Percentiles rank a stretch among this genome's conserved stretches.
Evolutionary conservation across 2,329 filamentous ascomycete species (phyloP).

Genomic region (Lachnellula arida): DNA sequence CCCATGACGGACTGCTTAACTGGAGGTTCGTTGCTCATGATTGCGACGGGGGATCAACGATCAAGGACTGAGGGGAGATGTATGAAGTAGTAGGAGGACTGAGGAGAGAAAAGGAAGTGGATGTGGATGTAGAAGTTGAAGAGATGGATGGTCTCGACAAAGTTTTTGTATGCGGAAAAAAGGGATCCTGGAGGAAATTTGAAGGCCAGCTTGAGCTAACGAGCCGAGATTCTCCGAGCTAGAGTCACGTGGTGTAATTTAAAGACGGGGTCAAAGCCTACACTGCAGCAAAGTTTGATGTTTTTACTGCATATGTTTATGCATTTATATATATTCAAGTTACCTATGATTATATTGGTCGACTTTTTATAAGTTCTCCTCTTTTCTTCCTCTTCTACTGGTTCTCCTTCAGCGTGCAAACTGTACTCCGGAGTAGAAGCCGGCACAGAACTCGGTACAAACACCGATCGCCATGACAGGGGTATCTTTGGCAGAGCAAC

Average conservation of each 20-base stretch:
- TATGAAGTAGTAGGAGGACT: slow-evolving; percentile 24
- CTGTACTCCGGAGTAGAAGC: no score
- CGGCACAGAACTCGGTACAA: no score
- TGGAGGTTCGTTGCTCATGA: slow-evolving; percentile 46
- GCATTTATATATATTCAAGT: no score
- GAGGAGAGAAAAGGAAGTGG: slow-evolving; percentile 18
- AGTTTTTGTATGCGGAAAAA: slow-evolving; percentile 22
- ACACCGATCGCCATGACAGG: neutral
- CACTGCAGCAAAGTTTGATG: no score
- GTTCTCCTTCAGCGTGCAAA: no score
- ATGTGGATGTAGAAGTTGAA: slow-evolving; percentile 15
- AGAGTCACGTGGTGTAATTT: no score
- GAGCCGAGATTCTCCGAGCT: neutral
- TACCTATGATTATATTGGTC: no score
- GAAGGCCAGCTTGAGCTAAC: neutral
- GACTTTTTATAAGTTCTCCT: no score
- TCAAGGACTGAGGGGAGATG: slow-evolving; percentile 61
- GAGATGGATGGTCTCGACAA: slow-evolving; percentile 8
- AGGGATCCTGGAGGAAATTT: slow-evolving; percentile 12
- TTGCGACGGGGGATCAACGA: slow-evolving; percentile 26
- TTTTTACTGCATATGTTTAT: no score
- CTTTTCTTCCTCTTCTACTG: no score
- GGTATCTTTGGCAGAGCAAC: neutral
- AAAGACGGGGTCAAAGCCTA: no score
- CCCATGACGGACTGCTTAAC: slow-evolving; percentile 57